Evolutionary conservation across 1,139 yeast species (phyloP), one percentile per base, ranked within the genome.

Genomic region (Lodderomyces theae): DNA sequence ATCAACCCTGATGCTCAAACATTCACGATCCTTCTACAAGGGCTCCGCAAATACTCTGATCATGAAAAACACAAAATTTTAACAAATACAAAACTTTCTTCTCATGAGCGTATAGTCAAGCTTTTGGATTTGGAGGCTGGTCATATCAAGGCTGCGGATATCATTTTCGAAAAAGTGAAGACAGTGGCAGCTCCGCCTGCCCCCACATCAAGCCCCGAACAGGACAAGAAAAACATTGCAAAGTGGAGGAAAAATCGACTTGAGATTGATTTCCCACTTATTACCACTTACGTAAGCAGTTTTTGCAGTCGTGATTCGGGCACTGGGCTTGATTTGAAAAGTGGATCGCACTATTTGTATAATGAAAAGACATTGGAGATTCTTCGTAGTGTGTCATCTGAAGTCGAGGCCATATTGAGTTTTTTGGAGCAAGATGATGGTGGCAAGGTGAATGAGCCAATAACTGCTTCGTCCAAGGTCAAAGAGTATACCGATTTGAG

Each of bases 21-120:
- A 1, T 72, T 66, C 38, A 68, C 76, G 1, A 69, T 67, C 15
- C 60, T 72, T 40, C 53, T 70, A 15, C 60, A 64, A 41, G 77
- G 77, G 4, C 43, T 66, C 12, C 63, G 58, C 34, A 57, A 53
- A 32, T 56, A 52, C 37, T 51, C 59, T 22, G 51, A 56, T 16
- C 23, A 35, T 29, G 47, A 58, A 25, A 54, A 58, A 5, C 53
- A 53, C 3, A 31, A 34, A 8, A 47, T 64, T 8, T 44, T 42
- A 6, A 39, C 34, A 9, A 52, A 57, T 30, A 38, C 50, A 1
- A 44, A 44, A 2, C 43, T 60, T 18, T 36, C 59, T 2, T 44
- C 49, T 5, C 44, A 48, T 12, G 55, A 51, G 10, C 64, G 66
- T 44, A 47, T 58, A 1, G 33, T 51, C 6, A 47, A 52, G 36